Evolutionary conservation across 202 grass and related monocot species (phyloP), one percentile per base, ranked within the genome.

Genomic region (Panicum virgatum): DNA sequence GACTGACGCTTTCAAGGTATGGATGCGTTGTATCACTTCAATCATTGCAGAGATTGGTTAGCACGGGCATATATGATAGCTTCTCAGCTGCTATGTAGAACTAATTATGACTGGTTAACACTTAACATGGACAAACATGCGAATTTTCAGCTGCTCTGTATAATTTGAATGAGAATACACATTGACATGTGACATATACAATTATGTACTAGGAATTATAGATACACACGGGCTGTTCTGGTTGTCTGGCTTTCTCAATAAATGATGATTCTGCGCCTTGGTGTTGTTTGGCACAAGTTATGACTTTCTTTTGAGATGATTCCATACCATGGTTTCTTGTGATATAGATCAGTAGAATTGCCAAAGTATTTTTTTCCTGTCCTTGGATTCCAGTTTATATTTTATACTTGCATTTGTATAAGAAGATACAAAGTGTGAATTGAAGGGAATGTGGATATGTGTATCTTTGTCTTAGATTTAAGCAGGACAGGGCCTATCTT

Each of bases 1-100:
- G 56, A 96, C 89, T 4, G 96, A 99, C 27, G 92, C 96, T 83
- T 96, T 94, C 81, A 99, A 99, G 96, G 96, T 96, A 92, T 22
- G 4, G 53, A 56, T 27, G 56, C 25, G 45, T 22, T 69, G 26
- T 15, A 12, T 12, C 11, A 22, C 37, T 22, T 43, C 63, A 34
- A 39, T n/a, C 40, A 20, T 62, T 20, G 12, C 43, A 72, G 5
- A 36, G 63, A 64, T 50, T 52, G 1, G 52, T 65, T 63, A 18
- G 40, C 30, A 8, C 23, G 27, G 40, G 7, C 13, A 13, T 46
- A n/a, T 5, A 47, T 64, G 15, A 8, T 15, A 22, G 2, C 1
- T 26, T 68, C 43, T 75, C 42, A 80, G 25, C 9, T 61, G 9
- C 7, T 78, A 0, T 11, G 5, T 64, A 59, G 0, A 39, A 22